Percentiles rank a stretch among this genome's conserved stretches.
These are phyloP conservation scores for Pseudofabraea citricarpa DNA, from an alignment of 2,329 filamentous ascomycete species.

Conservation along the genomic window DNA sequence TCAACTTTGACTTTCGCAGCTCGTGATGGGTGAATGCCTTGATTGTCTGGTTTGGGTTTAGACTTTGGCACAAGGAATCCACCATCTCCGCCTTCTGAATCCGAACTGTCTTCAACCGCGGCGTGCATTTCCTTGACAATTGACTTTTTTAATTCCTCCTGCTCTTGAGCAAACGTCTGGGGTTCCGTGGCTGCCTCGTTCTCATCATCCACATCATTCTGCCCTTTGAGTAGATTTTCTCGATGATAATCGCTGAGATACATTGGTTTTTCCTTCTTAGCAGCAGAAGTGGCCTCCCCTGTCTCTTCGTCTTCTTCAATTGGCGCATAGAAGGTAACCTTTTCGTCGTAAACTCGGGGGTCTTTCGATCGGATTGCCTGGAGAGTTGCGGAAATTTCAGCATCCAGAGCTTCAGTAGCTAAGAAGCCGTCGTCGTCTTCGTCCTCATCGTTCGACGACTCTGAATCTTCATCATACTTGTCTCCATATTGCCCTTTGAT, in stretches of 20 bases:
- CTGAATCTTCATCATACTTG: constrained; percentile 49
- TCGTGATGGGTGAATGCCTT: constrained; percentile 54
- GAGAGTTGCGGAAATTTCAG: constrained; percentile 81
- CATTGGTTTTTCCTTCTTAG: constrained; percentile 77
- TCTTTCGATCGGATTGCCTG: constrained; percentile 87
- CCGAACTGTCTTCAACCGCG: constrained; percentile 40
- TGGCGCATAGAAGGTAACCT: constrained; percentile 71
- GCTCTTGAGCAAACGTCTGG: constrained; percentile 81
- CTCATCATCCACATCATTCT: constrained; percentile 55
- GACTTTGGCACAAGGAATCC: constrained; percentile 72
- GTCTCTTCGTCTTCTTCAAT: constrained; percentile 46
- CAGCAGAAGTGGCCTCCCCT: constrained; percentile 28
- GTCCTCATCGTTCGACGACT: constrained; percentile 67
- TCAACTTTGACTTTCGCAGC: constrained; percentile 50
- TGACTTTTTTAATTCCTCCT: constrained; percentile 73
- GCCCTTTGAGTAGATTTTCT: constrained; percentile 76
- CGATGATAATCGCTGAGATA: constrained; percentile 87
- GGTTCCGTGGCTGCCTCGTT: constrained; percentile 46
- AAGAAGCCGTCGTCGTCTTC: constrained; percentile 91
- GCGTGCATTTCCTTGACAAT: constrained; percentile 79
- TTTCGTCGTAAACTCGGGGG: constrained; percentile 80
- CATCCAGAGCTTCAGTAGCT: constrained; percentile 78
- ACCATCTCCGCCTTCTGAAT: constrained; percentile 48
- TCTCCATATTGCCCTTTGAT: constrained; percentile 37
- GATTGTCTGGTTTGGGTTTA: constrained; percentile 30